Conservation (phyloP, 331 rosid species). For the Acacia concinna region DNA sequence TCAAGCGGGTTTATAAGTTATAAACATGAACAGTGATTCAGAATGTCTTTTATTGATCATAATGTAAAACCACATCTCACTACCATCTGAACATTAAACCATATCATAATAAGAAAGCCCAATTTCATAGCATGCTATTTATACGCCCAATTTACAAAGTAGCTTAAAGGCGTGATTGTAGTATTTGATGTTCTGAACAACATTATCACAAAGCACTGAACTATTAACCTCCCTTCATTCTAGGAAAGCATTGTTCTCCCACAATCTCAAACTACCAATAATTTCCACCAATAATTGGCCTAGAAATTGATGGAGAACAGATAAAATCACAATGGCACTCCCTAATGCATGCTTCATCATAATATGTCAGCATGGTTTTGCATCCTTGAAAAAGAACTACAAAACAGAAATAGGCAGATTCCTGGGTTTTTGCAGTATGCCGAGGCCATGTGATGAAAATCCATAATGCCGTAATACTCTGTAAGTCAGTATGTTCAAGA, state of each 20-base stretch:
- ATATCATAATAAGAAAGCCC: constrained; percentile 8
- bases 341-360: constrained; percentile 4
- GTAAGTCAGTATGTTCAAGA: neutral
- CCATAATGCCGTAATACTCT: constrained; percentile 20
- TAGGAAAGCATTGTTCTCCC: constrained; percentile 17
- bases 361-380: neutral
- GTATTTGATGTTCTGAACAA: constrained; percentile 5
- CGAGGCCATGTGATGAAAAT: constrained; percentile 20
- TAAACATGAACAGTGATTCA: constrained; percentile 9
- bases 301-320: constrained; percentile 14
- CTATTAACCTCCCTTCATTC: constrained; percentile 6
- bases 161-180: constrained; percentile 13
- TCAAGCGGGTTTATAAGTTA: constrained; percentile 7
- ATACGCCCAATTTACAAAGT: constrained; percentile 4
- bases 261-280: constrained; percentile 14
- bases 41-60: constrained; percentile 8
- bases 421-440: neutral
- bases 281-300: constrained; percentile 2
- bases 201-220: constrained; percentile 5
- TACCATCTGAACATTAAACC: constrained; percentile 13
- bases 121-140: constrained; percentile 14
- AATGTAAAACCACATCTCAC: constrained; percentile 24
- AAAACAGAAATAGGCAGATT: constrained; percentile 17
- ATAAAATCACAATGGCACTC: neutral
- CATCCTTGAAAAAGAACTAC: constrained; percentile 18